Evolutionary conservation across 176 grass and related monocot species (phyloP).

Genomic region (Coix lacrymajobi): DNA sequence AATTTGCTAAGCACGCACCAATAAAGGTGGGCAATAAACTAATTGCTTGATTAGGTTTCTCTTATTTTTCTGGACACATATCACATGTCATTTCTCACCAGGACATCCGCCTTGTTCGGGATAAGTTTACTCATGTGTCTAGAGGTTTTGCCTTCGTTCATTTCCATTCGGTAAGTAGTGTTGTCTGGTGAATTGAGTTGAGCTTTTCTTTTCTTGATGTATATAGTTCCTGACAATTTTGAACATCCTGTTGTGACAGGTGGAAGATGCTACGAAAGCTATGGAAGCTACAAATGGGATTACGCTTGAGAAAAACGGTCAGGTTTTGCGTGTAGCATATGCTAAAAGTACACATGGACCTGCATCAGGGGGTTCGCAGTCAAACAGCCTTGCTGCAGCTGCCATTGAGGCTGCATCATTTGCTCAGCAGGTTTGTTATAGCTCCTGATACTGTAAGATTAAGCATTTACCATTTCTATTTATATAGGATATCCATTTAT

Average conservation of each 20-base stretch:
- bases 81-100: constrained; percentile 35
- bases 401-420: constrained; percentile 98
- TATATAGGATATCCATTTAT: not conserved
- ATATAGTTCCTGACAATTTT: constrained; percentile 11
- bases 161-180: constrained; percentile 82
- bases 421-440: constrained; percentile 78
- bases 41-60: not conserved
- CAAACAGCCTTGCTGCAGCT: constrained; percentile 86
- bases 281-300: constrained; percentile 97
- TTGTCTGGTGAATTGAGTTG: constrained; percentile 1
- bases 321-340: constrained; percentile 87
- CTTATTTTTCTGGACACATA: not conserved
- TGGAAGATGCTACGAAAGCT: constrained; percentile 94
- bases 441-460: not conserved
- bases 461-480: not conserved
- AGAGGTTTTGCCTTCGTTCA: constrained; percentile 97
- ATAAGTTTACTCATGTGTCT: constrained; percentile 98
- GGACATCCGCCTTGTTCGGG: constrained; percentile 95
- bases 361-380: constrained; percentile 57
- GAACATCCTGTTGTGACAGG: constrained; percentile 40
- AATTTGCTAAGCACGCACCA: constrained; percentile 95
- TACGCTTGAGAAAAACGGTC: constrained; percentile 81
- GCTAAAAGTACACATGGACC: constrained; percentile 97
- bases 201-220: not conserved
- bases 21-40: constrained; percentile 60